Evolutionary conservation across 2,329 filamentous ascomycete genomes (phyloP), one percentile per base, ranked within the genome.

Genomic region (Pseudohalonectria lignicola): DNA sequence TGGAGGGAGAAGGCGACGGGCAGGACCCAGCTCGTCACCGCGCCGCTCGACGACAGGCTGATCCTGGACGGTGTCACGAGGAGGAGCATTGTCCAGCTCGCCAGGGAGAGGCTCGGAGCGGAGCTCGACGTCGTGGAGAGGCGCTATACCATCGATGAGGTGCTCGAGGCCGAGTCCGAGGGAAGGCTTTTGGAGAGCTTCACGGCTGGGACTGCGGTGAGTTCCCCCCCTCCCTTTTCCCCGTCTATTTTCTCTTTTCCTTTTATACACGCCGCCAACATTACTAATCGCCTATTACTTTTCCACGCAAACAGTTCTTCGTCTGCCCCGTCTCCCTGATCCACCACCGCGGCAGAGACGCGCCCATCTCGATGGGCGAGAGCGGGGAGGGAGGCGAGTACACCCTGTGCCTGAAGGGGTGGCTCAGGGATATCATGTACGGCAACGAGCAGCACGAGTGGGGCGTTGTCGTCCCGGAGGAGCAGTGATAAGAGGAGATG

Each of bases 31-130:
- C 68, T 95, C 23, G 69, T 94, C 40, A 95, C 88, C 3, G 86
- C 88, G 3, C 85, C 86, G 8, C 62, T 95, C 31, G 82, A 82
- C 41, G 85, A 86, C 53, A 77, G 82, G 52, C 71, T 94, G 43
- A 94, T 95, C 48, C 69, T 95, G 3, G 83, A 90, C 45, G 88
- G 88, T 45, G 80, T 95, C 10, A 95, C 87, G n/a, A 71, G 88
- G 37, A 71, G 83, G 39, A 88, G 82, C 49, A 76, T 88, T 16
- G 58, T 94, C 26, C 79, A 90, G 47, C 67, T 94, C 16, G 79
- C 76, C 1, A 67, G 74, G 18, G 68, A 79, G 56, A 68, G 80
- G 7, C 61, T 93, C 10, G 56, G 60, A 1, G 64, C 59, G 25
- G 66, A 76, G 45, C 39, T 79, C 2, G 81, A 88, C 48, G 70